These are phyloP conservation scores for Camellia oleifera DNA, from an alignment of 179 eudicot genomes.

Conservation along the genomic window DNA sequence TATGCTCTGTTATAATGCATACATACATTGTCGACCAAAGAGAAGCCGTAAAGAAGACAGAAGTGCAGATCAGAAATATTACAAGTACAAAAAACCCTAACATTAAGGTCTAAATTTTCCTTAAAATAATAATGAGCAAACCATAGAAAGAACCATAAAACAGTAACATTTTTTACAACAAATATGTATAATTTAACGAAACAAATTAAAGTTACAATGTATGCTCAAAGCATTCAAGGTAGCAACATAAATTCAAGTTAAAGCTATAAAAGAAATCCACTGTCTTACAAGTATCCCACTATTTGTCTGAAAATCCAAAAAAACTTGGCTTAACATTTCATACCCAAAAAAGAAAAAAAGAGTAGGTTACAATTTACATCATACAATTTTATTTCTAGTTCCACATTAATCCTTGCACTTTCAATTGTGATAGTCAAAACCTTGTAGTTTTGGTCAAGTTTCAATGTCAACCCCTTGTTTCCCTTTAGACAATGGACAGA, in stretches of 20 bases:
- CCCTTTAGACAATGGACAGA: neutral
- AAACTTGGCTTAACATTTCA: neutral
- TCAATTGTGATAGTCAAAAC: neutral
- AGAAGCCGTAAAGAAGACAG: neutral
- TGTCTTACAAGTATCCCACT: neutral
- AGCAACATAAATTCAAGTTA: neutral
- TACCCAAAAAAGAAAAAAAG: neutral
- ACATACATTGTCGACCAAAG: neutral
- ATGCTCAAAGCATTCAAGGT: neutral
- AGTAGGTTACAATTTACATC: neutral
- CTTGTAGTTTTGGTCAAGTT: constrained; percentile 5
- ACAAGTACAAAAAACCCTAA: neutral
- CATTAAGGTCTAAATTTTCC: neutral
- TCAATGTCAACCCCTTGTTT: neutral
- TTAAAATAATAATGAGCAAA: neutral
- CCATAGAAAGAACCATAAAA: neutral
- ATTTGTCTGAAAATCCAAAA: neutral
- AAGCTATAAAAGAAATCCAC: neutral
- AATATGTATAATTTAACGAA: neutral
- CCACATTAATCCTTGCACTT: neutral
- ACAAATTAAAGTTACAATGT: neutral
- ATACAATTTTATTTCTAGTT: neutral
- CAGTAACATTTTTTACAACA: too few species aligned
- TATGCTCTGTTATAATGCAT: neutral
- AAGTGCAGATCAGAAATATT: neutral